Evolutionary conservation across 257 asterid species (phyloP), one percentile per base, ranked within the genome.

Genomic region (Rauvolfia tetraphylla): DNA sequence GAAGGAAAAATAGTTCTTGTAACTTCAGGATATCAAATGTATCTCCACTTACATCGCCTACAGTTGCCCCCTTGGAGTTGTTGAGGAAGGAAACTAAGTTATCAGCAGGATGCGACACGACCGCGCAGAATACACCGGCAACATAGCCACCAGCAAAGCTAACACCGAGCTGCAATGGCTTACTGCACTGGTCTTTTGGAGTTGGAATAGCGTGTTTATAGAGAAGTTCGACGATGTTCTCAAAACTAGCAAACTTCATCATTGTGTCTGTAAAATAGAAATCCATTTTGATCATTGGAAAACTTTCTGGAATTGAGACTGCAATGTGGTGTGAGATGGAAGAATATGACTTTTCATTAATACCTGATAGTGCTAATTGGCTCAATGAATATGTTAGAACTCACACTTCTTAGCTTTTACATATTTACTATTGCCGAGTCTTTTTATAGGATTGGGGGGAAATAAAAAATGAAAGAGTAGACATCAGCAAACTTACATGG

Each of bases 161-260:
- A 71, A 93, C 94, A 18, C 96, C 98, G 2, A 93, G 94, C 84
- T 91, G 98, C 53, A 84, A 27, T 15, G 76, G 38, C 53, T 81
- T 85, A 86, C 96, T 90, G 79, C 98, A 91, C 73, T 93, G 80
- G 5, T 87, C 87, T 81, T 93, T 93, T 17, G 98, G 93, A 27
- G 87, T 82, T 27, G 98, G 98, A 57, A 91, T 86, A 34, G 73
- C 89, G 31, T 91, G 39, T 39, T 91, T 93, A 85, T 93, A 93
- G 22, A 93, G 80, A 31, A 81, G 89, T 67, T 93, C 96, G 29
- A 93, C 96, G 0, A 91, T 89, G 62, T 76, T 91, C 88, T 93
- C 97, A 67, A 87, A 93, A 0, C 97, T 87, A 0, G 98, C 90
- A 78, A 93, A 93, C 79, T 93, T 93, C 95, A 93, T 91, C 98